Conservation (phyloP, 306 rosid species). For the Sechiopsis laciniata region DNA sequence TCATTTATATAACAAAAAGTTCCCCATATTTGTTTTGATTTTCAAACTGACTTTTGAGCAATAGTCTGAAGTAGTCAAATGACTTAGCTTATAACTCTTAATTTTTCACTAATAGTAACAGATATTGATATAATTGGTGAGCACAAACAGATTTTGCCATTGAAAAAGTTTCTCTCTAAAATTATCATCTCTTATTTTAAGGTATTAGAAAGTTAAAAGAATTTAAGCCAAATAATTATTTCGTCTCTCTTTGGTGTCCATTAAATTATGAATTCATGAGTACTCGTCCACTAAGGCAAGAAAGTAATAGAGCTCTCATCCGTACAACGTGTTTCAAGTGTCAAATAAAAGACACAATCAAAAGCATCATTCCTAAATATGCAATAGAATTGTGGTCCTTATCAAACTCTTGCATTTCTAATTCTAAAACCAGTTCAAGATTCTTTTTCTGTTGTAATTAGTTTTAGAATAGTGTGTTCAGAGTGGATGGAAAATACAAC, state of each 20-base stretch:
- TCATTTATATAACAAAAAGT: constrained; percentile 17
- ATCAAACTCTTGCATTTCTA: neutral
- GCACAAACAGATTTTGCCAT: neutral
- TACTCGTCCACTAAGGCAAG: constrained; percentile 1
- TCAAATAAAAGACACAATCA: neutral
- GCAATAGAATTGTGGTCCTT: neutral
- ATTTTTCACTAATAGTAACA: constrained; percentile 12
- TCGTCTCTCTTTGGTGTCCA: constrained; percentile 9
- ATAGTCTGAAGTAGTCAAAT: neutral
- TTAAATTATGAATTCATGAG: neutral
- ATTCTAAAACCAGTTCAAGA: constrained; percentile 6
- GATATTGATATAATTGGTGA: neutral
- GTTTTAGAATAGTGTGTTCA: too few relatives aligned
- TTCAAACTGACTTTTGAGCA: constrained; percentile 8
- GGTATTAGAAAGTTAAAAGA: neutral
- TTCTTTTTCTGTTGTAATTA: neutral
- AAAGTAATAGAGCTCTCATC: constrained; percentile 4
- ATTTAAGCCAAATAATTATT: neutral
- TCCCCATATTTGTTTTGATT: neutral
- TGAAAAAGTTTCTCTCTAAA: neutral
- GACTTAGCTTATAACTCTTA: constrained; percentile 6
- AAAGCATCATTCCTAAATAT: constrained; percentile 6
- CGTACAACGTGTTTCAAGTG: constrained; percentile 1
- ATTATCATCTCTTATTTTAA: neutral
- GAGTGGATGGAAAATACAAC: too few relatives aligned